A percentile compares a stretch with the other conserved stretches of the same genome.
These are phyloP conservation scores for Colletotrichum chrysophilum DNA, from an alignment of 2,329 filamentous ascomycete genomes.

Conservation along the genomic window DNA sequence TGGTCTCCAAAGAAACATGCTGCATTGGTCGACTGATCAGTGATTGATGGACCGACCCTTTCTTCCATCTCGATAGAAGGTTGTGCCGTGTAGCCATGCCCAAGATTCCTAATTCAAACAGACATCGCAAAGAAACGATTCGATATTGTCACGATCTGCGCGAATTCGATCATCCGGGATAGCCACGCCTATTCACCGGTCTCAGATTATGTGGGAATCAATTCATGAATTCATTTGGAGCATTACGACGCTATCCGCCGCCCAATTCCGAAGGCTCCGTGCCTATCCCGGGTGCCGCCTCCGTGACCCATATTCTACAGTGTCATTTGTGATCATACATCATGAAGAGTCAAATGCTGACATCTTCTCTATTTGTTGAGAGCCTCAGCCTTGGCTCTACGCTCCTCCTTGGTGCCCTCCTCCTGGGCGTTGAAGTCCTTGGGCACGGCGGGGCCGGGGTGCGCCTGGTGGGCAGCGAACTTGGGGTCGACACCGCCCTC, in stretches of 20 bases:
- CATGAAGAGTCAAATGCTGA: not conserved
- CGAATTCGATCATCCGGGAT: not conserved
- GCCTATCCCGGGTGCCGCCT: not conserved
- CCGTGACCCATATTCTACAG: not conserved
- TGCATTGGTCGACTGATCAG: not conserved
- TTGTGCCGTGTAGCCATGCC: not conserved
- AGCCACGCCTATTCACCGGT: not conserved
- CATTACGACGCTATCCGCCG: constrained; percentile 4
- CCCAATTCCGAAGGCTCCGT: not conserved
- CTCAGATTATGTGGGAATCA: not conserved
- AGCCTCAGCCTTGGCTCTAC: constrained; percentile 66
- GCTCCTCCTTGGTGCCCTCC: constrained; percentile 73
- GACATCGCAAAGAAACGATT: not conserved
- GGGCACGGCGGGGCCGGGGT: constrained; percentile 63
- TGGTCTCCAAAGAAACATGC: not conserved
- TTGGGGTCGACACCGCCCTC: constrained; percentile 45
- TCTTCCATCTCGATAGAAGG: not conserved
- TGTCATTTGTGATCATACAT: constrained; percentile 8
- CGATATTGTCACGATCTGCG: not conserved
- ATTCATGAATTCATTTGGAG: constrained; percentile 2
- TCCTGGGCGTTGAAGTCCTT: constrained; percentile 56
- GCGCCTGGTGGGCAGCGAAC: constrained; percentile 57
- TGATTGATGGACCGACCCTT: not conserved
- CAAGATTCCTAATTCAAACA: not conserved
- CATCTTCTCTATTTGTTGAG: constrained; percentile 60